Percentiles rank a stretch among this genome's conserved stretches.
These are phyloP conservation scores for Melaleuca alternifolia DNA, from an alignment of 345 rosid genomes.

Conservation along the genomic window DNA sequence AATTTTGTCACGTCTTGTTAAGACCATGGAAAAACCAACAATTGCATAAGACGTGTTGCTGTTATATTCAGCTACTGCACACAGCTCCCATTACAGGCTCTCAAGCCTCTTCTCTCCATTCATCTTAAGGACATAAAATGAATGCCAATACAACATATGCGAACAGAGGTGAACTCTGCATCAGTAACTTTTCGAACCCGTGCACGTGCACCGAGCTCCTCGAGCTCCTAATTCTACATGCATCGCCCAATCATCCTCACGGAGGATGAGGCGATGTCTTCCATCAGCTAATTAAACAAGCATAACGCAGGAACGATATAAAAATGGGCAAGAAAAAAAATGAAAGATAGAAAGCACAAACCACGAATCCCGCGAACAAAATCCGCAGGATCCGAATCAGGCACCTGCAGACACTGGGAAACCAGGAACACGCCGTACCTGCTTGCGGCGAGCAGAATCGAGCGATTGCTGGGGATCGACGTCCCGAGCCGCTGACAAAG, in stretches of 20 bases:
- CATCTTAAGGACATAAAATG: not conserved
- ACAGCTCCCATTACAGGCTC: not conserved
- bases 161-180: not conserved
- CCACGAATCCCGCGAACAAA: not conserved
- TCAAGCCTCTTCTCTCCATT: not conserved
- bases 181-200: not conserved
- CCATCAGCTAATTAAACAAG: not conserved
- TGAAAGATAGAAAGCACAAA: not conserved
- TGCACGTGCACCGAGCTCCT: not conserved
- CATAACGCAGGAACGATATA: not conserved
- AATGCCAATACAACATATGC: not conserved
- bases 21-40: not conserved
- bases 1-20: not conserved
- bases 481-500: not conserved
- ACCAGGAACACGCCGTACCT: conserved; percentile 13
- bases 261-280: not conserved
- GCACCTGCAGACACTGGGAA: not conserved
- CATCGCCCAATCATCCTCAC: not conserved
- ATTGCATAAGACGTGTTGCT: not conserved
- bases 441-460: conserved; percentile 31
- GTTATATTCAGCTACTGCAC: not conserved
- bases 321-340: not conserved
- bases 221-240: not conserved
- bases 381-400: not conserved
- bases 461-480: conserved; percentile 33